Conservation (phyloP, 768 basidiomycete species). For the Flagelloscypha sp. region DNA sequence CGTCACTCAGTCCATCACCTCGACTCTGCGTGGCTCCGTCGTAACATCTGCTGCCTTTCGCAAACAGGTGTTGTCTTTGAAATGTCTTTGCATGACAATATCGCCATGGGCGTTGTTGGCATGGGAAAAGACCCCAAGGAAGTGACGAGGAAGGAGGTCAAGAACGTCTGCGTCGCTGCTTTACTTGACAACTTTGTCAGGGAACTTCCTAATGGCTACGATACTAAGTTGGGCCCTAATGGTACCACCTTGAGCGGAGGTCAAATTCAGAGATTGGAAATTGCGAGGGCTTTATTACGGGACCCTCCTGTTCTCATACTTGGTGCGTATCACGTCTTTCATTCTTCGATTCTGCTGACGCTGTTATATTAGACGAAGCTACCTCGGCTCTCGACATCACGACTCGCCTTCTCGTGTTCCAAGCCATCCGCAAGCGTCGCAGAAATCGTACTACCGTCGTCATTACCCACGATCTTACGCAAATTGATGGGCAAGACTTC, state of each 20-base stretch:
- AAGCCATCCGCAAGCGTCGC: too few relatives aligned
- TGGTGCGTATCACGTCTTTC: slow-evolving; percentile 42
- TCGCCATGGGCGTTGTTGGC: slow-evolving; percentile 67
- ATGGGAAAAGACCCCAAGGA: slow-evolving; percentile 31
- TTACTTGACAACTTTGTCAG: slow-evolving; percentile 81
- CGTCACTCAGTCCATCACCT: slow-evolving; percentile 73
- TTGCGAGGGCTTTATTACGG: slow-evolving; percentile 78
- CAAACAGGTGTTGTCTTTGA: slow-evolving; percentile 80
- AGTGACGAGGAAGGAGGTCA: slow-evolving; percentile 61
- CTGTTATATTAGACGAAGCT: slow-evolving; percentile 54
- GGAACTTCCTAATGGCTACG: slow-evolving; percentile 83
- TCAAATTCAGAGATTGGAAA: slow-evolving; percentile 83
- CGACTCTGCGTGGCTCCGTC: slow-evolving; percentile 57
- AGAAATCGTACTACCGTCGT: slow-evolving; percentile 26
- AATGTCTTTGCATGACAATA: slow-evolving; percentile 75
- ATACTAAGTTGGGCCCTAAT: slow-evolving; percentile 66
- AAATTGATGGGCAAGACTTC: slow-evolving; percentile 50
- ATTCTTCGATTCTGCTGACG: not conserved
- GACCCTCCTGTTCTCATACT: slow-evolving; percentile 87
- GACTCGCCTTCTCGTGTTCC: slow-evolving; percentile 79
- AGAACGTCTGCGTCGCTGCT: slow-evolving; percentile 72
- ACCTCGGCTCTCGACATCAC: slow-evolving; percentile 82
- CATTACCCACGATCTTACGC: slow-evolving; percentile 67
- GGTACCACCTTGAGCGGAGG: slow-evolving; percentile 84
- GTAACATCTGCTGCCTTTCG: slow-evolving; percentile 66